Evolutionary conservation across 2,329 filamentous ascomycete species (phyloP), one percentile per base, ranked within the genome.

Genomic region (Juglanconis oblonga): DNA sequence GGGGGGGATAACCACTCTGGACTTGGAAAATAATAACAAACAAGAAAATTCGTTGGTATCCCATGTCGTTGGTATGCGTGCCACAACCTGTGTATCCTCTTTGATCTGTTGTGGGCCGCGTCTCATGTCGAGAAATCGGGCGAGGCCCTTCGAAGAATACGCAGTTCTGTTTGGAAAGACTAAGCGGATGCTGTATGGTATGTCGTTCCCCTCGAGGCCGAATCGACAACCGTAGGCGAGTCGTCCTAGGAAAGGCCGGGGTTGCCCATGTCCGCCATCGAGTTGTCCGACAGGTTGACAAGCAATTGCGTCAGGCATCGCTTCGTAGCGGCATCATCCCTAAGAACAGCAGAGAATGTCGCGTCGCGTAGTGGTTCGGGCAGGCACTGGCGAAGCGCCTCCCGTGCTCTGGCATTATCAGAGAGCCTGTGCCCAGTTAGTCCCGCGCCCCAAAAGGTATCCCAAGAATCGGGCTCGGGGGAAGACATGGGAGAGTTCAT

Each of bases 361-460:
- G 94, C 93, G 73, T 99, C 95, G 52, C 95, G 90, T n/a, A 99
- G 87, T n/a, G 95, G 95, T 71, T 99, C 95, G 0, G 95, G 95
- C 11, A 99, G 88, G 71, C 95, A 99, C 76, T 99, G 95, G 47
- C 95, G 87, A 29, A 99, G 84, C 50, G 95, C 95, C 74, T 99
- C 95, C 36, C 95, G 90, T 59, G 95, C 95, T 62, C 95, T 89
- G 62, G 94, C 94, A 70, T 99, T 99, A 73, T 99, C 95, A 69
- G 92, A 97, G 51, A 99, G 81, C 62, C 92, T 97, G 53, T 54
- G 36, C 17, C 5, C 29, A n/a, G 29, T 62, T 36, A 61, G 58
- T 31, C 29, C 1, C 11, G 40, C 9, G 33, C 32, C 31, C 10
- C 29, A 35, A 49, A 55, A 49, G 42, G 48, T 7, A 29, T 11